Percentiles rank a stretch among this genome's conserved stretches.
These are phyloP conservation scores for Arachnopeziza araneosa DNA, from an alignment of 2,329 filamentous ascomycete genomes.

Conservation along the genomic window DNA sequence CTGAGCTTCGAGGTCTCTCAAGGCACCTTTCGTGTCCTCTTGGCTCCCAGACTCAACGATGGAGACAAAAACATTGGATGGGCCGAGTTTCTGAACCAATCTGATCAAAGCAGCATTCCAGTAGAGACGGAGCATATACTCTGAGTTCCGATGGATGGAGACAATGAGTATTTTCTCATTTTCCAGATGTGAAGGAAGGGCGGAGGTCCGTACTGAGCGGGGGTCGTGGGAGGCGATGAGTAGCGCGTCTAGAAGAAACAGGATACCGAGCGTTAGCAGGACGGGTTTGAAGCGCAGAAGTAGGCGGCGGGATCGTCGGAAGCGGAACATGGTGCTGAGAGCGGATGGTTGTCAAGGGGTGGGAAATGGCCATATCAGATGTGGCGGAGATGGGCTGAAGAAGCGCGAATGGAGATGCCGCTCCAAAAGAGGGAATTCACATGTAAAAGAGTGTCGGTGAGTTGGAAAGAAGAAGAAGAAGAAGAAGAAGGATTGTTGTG, in stretches of 20 bases:
- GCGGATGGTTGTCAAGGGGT: neutral
- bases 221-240: slow-evolving; percentile 5
- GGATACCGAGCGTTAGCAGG: slow-evolving; percentile 4
- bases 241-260: slow-evolving; percentile 12
- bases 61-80: slow-evolving; percentile 61
- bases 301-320: slow-evolving; percentile 8
- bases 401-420: neutral
- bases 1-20: slow-evolving; percentile 50
- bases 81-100: slow-evolving; percentile 51
- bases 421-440: neutral
- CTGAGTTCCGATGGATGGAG: slow-evolving; percentile 65
- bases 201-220: neutral
- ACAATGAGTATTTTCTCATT: slow-evolving; percentile 54
- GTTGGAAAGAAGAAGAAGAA: no score
- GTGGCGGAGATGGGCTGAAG: neutral
- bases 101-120: slow-evolving; percentile 58
- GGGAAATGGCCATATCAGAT: neutral
- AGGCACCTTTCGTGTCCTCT: slow-evolving; percentile 59
- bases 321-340: slow-evolving; percentile 4
- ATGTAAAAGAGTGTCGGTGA: neutral
- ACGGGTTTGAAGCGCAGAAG: slow-evolving; percentile 8
- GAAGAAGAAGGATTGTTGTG: no score
- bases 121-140: slow-evolving; percentile 49
- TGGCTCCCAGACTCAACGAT: slow-evolving; percentile 65
- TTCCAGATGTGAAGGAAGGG: slow-evolving; percentile 11